Conservation (phyloP, 352 stramenopile species). For the Thraustotheca clavata region DNA sequence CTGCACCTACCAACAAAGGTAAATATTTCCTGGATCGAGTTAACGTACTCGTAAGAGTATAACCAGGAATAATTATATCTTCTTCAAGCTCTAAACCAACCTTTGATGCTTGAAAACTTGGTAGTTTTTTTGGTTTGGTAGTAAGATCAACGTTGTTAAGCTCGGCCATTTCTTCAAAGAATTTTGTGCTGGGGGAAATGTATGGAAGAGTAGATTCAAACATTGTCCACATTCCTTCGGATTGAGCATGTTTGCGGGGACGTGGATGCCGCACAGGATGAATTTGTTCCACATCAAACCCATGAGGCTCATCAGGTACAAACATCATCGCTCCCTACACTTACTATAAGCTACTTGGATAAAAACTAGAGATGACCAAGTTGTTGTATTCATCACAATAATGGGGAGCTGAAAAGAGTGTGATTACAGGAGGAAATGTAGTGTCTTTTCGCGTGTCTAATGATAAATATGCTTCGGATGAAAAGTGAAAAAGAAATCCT, state of each 20-base stretch:
- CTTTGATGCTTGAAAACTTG: neutral
- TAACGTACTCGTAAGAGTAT: neutral
- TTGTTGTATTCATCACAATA: conserved; percentile 89
- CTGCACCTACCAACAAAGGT: neutral
- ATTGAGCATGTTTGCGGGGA: conserved; percentile 40
- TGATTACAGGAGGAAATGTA: conserved; percentile 76
- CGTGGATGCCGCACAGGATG: conserved; percentile 39
- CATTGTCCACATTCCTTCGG: conserved; percentile 59
- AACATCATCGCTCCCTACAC: neutral
- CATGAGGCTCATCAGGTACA: conserved; percentile 26
- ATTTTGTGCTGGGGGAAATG: conserved; percentile 66
- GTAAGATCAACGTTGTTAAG: conserved; percentile 23
- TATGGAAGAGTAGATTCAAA: conserved; percentile 75
- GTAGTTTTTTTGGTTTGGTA: neutral
- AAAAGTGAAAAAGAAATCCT: conserved; percentile 59
- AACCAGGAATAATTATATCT: neutral
- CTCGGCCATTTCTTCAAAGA: conserved; percentile 65
- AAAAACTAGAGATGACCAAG: conserved; percentile 28
- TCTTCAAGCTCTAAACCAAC: neutral
- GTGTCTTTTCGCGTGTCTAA: conserved; percentile 44
- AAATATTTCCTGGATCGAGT: neutral
- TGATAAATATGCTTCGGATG: conserved; percentile 29
- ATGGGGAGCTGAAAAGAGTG: conserved; percentile 93
- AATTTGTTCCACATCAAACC: conserved; percentile 48
- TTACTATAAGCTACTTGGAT: neutral